phyloP scores from a whole-genome alignment of 495 filamentous ascomycete genomes.

The Hypomontagnella submonticulosa region DNA sequence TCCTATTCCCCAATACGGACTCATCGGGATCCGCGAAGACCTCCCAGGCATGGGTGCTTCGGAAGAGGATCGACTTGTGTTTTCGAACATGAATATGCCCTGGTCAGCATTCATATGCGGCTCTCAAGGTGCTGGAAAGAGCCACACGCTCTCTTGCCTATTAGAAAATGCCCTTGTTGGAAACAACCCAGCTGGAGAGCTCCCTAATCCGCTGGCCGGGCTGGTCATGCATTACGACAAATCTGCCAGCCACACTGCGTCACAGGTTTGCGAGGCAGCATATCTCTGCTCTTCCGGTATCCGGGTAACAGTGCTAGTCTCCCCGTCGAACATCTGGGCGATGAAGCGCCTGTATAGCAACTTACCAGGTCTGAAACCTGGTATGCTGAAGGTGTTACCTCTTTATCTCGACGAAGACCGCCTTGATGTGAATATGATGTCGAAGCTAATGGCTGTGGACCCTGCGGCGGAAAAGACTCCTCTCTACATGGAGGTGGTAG shows the following conservation, averaged over 20 bases:
- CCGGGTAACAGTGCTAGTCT: constrained; percentile 64
- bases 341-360: constrained; percentile 30
- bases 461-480: constrained; percentile 51
- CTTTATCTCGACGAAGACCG: constrained; percentile 60
- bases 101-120: constrained; percentile 73
- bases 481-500: constrained; percentile 64
- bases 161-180: constrained; percentile 63
- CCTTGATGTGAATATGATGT: constrained; percentile 62
- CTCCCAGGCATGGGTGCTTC: not conserved
- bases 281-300: constrained; percentile 60
- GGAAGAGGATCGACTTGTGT: constrained; percentile 54
- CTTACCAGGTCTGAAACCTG: constrained; percentile 48
- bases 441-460: constrained; percentile 66
- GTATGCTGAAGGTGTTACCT: constrained; percentile 53
- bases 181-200: constrained; percentile 5
- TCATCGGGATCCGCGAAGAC: constrained; percentile 24
- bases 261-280: constrained; percentile 67
- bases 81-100: constrained; percentile 65
- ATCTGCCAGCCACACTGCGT: constrained; percentile 51
- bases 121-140: constrained; percentile 71
- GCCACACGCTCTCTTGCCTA: constrained; percentile 69
- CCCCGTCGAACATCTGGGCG: constrained; percentile 58
- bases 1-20: constrained; percentile 32
- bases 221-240: constrained; percentile 68
- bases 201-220: constrained; percentile 59